These are phyloP conservation scores for Gyrodon lividus DNA, from an alignment of 768 basidiomycete species.

Conservation along the genomic window DNA sequence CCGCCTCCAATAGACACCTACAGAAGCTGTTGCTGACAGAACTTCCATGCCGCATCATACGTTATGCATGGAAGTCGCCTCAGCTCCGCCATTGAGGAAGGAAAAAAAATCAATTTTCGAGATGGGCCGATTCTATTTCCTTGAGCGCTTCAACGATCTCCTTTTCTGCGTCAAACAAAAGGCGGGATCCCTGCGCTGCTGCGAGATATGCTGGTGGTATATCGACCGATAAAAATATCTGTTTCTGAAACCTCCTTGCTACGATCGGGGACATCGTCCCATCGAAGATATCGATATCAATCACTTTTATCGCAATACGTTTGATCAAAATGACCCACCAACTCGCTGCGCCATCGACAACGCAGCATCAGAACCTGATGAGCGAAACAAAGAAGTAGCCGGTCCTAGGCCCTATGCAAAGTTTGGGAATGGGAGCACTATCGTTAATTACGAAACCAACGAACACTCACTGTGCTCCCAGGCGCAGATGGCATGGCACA, in stretches of 20 bases:
- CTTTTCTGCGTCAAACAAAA: constrained; percentile 60
- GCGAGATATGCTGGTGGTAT: constrained; percentile 38
- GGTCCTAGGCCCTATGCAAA: constrained; percentile 23
- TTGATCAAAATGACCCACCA: constrained; percentile 47
- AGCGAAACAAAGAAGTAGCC: constrained; percentile 65
- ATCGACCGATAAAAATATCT: constrained; percentile 76
- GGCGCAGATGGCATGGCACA: constrained; percentile 67
- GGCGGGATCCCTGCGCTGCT: constrained; percentile 45
- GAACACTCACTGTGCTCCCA: constrained; percentile 23
- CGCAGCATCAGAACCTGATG: constrained; percentile 59
- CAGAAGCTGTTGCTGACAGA: neutral
- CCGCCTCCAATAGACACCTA: neutral
- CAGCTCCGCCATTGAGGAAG: neutral
- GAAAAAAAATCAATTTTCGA: neutral
- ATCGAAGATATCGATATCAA: constrained; percentile 9
- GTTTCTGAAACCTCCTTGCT: constrained; percentile 65
- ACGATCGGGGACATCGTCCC: constrained; percentile 8
- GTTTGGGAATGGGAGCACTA: neutral
- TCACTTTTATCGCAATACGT: neutral
- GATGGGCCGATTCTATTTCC: constrained; percentile 28
- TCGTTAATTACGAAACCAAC: constrained; percentile 2
- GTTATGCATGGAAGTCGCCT: neutral
- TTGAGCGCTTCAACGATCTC: constrained; percentile 51
- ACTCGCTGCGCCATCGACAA: constrained; percentile 77
- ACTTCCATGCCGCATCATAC: neutral